Evolutionary conservation across 495 filamentous ascomycete species (phyloP).

Genomic region (Symbiotaphrina buchneri): DNA sequence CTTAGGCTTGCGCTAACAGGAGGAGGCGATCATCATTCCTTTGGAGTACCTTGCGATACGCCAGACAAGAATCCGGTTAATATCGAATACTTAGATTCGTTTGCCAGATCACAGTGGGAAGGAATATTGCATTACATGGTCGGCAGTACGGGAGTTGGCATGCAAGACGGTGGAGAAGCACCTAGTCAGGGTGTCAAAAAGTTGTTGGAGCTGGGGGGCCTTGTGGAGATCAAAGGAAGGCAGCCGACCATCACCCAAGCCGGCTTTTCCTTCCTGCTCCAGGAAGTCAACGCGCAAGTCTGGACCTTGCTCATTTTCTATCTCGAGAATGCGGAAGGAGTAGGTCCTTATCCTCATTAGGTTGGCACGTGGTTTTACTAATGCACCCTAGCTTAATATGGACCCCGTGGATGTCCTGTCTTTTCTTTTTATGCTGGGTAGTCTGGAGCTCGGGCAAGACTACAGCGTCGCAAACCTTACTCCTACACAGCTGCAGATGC

Average conservation of each 20-base stretch:
- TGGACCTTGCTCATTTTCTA: slow-evolving; percentile 90
- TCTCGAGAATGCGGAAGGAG: slow-evolving; percentile 57
- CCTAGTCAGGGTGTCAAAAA: slow-evolving; percentile 66
- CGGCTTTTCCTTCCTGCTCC: slow-evolving; percentile 83
- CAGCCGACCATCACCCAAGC: slow-evolving; percentile 60
- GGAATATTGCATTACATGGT: slow-evolving; percentile 91
- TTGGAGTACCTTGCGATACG: slow-evolving; percentile 59
- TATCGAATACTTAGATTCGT: slow-evolving; percentile 55
- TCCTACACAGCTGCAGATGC: slow-evolving; percentile 60
- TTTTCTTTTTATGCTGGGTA: slow-evolving; percentile 90
- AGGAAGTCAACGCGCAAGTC: slow-evolving; percentile 88
- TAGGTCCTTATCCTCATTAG: slow-evolving; percentile 8
- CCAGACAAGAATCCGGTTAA: slow-evolving; percentile 32
- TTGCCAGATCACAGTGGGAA: slow-evolving; percentile 81
- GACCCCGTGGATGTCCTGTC: slow-evolving; percentile 82
- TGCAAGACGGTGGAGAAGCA: slow-evolving; percentile 19
- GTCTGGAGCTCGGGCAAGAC: slow-evolving; percentile 69
- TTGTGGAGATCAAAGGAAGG: slow-evolving; percentile 43
- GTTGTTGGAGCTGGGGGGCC: slow-evolving; percentile 51
- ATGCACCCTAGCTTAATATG: slow-evolving; percentile 31
- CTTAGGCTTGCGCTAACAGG: slow-evolving; percentile 71
- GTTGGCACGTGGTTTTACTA: neutral
- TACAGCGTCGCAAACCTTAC: slow-evolving; percentile 68
- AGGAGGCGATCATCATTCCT: slow-evolving; percentile 63
- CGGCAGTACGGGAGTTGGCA: slow-evolving; percentile 33